A percentile compares a stretch with the other conserved stretches of the same genome.
These are phyloP conservation scores for Abelmoschus esculentus DNA, from an alignment of 345 rosid species.

Conservation along the genomic window DNA sequence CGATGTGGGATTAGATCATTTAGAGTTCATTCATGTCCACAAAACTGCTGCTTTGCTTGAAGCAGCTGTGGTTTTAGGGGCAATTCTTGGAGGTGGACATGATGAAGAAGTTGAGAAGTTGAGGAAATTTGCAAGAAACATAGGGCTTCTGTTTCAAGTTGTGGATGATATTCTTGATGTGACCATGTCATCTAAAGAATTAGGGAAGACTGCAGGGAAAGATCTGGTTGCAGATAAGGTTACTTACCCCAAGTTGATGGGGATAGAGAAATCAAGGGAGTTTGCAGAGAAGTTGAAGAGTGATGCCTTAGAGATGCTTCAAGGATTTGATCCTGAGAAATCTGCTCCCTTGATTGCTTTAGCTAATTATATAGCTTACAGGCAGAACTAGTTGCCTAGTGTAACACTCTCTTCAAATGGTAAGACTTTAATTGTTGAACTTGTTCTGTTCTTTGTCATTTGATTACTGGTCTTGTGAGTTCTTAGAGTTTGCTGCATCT, in stretches of 20 bases:
- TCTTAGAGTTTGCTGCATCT: background rate
- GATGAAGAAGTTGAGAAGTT: background rate
- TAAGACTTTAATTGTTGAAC: background rate
- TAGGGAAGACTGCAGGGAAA: background rate
- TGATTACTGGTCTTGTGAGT: background rate
- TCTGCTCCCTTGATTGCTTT: background rate
- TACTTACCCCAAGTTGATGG: background rate
- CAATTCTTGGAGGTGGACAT: background rate
- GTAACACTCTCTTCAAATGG: background rate
- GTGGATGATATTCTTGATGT: background rate
- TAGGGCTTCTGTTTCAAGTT: background rate
- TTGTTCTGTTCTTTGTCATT: background rate
- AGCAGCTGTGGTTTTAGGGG: background rate
- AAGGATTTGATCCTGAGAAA: background rate
- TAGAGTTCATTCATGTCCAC: background rate
- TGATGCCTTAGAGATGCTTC: background rate
- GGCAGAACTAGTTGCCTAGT: background rate
- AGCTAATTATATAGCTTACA: background rate
- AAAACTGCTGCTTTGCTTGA: background rate
- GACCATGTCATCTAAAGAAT: background rate
- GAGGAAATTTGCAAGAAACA: background rate
- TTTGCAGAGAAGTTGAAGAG: background rate
- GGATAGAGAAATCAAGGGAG: background rate
- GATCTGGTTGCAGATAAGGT: background rate
- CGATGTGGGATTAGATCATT: background rate